Percentiles rank a stretch among this genome's conserved stretches.
These are phyloP conservation scores for Ambrosia hybrid DNA, from an alignment of 140 eudicot species.

Conservation along the genomic window DNA sequence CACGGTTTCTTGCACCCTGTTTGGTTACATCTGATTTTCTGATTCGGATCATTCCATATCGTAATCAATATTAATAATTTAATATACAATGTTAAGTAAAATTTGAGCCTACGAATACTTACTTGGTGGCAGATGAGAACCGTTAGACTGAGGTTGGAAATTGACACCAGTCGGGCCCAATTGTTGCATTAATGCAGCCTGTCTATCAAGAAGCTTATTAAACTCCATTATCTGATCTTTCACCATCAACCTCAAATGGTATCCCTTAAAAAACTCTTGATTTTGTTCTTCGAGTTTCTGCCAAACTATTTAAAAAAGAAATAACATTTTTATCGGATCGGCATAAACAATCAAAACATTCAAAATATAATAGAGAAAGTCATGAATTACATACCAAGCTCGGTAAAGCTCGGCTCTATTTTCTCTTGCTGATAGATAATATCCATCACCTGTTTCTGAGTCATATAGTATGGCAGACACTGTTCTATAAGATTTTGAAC, in stretches of 20 bases:
- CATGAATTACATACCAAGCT: constrained; percentile 57
- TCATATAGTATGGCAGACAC: constrained; percentile 79
- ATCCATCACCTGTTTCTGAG: constrained; percentile 59
- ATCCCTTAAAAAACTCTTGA: constrained; percentile 76
- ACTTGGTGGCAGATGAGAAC: constrained; percentile 67
- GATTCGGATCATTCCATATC: too few relatives aligned
- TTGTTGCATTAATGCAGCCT: constrained; percentile 66
- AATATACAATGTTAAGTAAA: constrained; percentile 8
- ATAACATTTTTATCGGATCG: not conserved
- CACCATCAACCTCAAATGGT: constrained; percentile 63
- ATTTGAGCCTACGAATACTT: constrained; percentile 26
- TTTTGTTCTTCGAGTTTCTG: constrained; percentile 79
- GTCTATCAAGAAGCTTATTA: constrained; percentile 68
- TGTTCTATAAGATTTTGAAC: constrained; percentile 80
- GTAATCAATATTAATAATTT: too few relatives aligned
- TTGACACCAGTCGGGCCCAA: constrained; percentile 46
- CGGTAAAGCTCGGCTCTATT: constrained; percentile 68
- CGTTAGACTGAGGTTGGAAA: constrained; percentile 53
- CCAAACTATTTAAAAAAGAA: constrained; percentile 56
- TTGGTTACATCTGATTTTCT: too few relatives aligned
- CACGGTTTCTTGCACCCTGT: not conserved
- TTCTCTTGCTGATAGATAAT: constrained; percentile 56
- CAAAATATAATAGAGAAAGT: not conserved
- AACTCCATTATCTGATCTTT: constrained; percentile 76
- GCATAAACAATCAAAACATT: not conserved